A percentile compares a stretch with the other conserved stretches of the same genome.
These are phyloP conservation scores for Melastoma malabathricum DNA, from an alignment of 345 rosid genomes.

Conservation along the genomic window DNA sequence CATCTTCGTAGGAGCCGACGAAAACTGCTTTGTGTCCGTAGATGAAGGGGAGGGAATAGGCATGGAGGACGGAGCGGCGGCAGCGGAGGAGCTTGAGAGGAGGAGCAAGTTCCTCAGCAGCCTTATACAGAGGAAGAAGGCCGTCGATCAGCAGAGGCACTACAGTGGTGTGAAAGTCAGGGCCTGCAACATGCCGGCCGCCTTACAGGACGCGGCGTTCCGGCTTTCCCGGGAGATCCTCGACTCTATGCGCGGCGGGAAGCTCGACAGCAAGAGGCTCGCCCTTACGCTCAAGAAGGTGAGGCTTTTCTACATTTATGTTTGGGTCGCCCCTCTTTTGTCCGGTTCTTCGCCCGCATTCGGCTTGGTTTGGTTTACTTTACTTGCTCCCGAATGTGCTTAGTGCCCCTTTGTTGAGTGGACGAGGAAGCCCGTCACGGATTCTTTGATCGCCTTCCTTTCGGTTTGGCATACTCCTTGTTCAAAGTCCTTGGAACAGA, in stretches of 20 bases:
- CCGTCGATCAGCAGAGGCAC: constrained; percentile 46
- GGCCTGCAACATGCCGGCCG: constrained; percentile 76
- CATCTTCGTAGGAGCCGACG: too few species aligned
- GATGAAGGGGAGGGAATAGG: not conserved
- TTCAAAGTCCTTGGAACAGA: too few species aligned
- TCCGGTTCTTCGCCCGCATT: not conserved
- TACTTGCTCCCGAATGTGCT: not conserved
- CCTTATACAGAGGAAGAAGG: constrained; percentile 88
- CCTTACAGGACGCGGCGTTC: constrained; percentile 62
- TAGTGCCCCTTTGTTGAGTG: too few species aligned
- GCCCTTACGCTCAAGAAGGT: constrained; percentile 95
- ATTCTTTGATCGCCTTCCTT: too few species aligned
- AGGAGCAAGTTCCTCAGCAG: constrained; percentile 78
- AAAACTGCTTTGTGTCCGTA: too few species aligned
- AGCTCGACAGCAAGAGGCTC: constrained; percentile 76
- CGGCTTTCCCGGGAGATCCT: constrained; percentile 63
- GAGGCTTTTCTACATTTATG: not conserved
- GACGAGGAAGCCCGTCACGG: too few species aligned
- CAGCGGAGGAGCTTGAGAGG: constrained; percentile 62
- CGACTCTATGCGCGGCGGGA: constrained; percentile 62
- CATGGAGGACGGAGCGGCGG: not conserved
- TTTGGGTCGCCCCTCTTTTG: not conserved
- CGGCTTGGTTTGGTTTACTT: not conserved
- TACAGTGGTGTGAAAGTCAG: constrained; percentile 44
- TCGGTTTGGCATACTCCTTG: too few species aligned